phyloP scores from a whole-genome alignment of 2,329 filamentous ascomycete genomes.

The Calonectria pteridis region DNA sequence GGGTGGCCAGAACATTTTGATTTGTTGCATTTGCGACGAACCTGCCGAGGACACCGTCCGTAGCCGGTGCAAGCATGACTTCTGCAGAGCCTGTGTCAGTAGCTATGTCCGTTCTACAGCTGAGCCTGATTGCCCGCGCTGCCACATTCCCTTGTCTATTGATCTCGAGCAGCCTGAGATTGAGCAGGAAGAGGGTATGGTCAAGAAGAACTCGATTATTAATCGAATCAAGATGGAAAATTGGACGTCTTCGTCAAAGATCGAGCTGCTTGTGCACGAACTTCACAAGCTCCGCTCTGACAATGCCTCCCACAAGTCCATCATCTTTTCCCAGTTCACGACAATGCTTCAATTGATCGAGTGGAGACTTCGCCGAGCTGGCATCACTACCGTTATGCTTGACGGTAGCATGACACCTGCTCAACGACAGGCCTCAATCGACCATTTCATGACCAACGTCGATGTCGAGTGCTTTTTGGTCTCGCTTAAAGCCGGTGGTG shows the following conservation, averaged over 20 bases:
- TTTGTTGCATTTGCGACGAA: slow-evolving; percentile 97
- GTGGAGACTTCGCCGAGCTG: slow-evolving; percentile 95
- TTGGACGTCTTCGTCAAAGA: slow-evolving; percentile 98
- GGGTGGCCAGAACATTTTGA: slow-evolving; percentile 88
- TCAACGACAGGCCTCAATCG: slow-evolving; percentile 92
- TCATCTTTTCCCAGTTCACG: slow-evolving; percentile 97
- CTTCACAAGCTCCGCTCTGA: slow-evolving; percentile 92
- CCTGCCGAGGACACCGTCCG: slow-evolving; percentile 94
- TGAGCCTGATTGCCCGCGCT: slow-evolving; percentile 85
- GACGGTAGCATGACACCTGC: slow-evolving; percentile 97
- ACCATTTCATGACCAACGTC: slow-evolving; percentile 95
- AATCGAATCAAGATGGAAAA: slow-evolving; percentile 99
- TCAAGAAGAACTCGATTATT: slow-evolving; percentile 98
- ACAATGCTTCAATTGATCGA: slow-evolving; percentile 98
- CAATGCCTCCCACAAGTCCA: slow-evolving; percentile 94
- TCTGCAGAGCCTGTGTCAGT: slow-evolving; percentile 57
- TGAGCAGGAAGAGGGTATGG: slow-evolving; percentile 85
- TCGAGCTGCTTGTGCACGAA: slow-evolving; percentile 95
- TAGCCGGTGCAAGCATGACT: slow-evolving; percentile 91
- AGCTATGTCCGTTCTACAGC: slow-evolving; percentile 80
- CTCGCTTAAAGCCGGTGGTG: slow-evolving; percentile 94
- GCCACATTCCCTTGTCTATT: slow-evolving; percentile 89
- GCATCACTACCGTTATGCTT: slow-evolving; percentile 97
- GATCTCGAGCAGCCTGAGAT: slow-evolving; percentile 96
- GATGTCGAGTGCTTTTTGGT: slow-evolving; percentile 97